Evolutionary conservation across 2,329 filamentous ascomycete genomes (phyloP).

Genomic region (Dothideomycetes sp.): DNA sequence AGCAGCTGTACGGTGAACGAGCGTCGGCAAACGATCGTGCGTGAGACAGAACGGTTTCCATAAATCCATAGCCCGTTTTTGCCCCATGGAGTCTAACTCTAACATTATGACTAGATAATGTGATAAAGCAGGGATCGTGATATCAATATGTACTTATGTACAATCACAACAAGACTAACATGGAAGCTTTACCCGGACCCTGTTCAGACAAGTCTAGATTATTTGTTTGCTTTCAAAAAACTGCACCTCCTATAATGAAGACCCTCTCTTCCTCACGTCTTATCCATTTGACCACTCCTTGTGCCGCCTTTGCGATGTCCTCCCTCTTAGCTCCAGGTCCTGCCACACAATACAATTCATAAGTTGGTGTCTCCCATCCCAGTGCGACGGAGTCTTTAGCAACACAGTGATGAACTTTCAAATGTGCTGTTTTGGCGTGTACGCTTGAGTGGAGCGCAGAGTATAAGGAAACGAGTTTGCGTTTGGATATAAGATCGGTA

Average conservation of each 20-base stretch:
- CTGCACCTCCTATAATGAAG: slow-evolving; percentile 96
- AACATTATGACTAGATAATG: too few relatives aligned
- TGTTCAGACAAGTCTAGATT: too few relatives aligned
- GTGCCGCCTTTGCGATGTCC: slow-evolving; percentile 73
- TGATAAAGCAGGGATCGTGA: too few relatives aligned
- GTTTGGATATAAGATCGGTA: slow-evolving; percentile 23
- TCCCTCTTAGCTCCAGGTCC: slow-evolving; percentile 55
- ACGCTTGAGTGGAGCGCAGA: slow-evolving; percentile 73
- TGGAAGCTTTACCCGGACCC: too few relatives aligned
- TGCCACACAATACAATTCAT: slow-evolving; percentile 94
- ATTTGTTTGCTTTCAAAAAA: slow-evolving; percentile 45
- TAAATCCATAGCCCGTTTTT: too few relatives aligned
- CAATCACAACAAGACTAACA: too few relatives aligned
- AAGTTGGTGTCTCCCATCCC: slow-evolving; percentile 82
- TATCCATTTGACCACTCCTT: slow-evolving; percentile 85
- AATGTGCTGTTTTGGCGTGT: slow-evolving; percentile 74
- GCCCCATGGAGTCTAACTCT: too few relatives aligned
- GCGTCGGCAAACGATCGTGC: too few relatives aligned
- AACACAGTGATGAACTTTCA: slow-evolving; percentile 77
- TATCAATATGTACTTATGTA: too few relatives aligned
- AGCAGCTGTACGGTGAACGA: too few relatives aligned
- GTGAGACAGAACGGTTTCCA: too few relatives aligned
- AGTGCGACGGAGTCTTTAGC: slow-evolving; percentile 68
- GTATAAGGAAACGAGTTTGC: slow-evolving; percentile 70
- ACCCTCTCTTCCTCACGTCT: slow-evolving; percentile 84